Base-by-base conservation (phyloP, 129 eudicot species). In the Saposhnikovia divaricata region DNA sequence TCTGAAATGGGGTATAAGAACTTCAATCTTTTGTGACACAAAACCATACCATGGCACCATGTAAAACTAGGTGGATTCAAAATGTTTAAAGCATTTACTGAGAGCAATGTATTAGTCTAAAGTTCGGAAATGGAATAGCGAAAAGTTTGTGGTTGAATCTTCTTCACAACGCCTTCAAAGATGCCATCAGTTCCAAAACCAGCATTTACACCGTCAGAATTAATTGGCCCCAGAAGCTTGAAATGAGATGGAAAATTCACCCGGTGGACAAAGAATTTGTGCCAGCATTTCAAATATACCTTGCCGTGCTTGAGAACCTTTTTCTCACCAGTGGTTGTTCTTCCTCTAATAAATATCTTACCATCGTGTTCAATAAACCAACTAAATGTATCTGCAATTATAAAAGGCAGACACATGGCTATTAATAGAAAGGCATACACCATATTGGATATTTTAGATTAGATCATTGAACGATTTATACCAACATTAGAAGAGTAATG, bases 201-300 rank as follows among this genome's bases (percentile, higher is more conserved):
- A 3, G 84, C 86, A 40, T 80, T 69, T 5, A 92, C 42, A 50
- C 84, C 78, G 19, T 75, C 83, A 43, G 86, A 85, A 83, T 86
- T 89, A 46, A 92, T 86, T 10, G 84, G 87, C 2, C 83, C 89
- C 0, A 86, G 90, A 25, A 89, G 71, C 87, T 34, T 85, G 86
- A 76, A 92, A 92, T 18, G 87, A 84, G 81, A 90, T 77, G 47
- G 91, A 85, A 51, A 92, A 92, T 55, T 86, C 87, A 0, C 96
- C 97, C 3, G 95, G 86, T 23, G 93, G 90, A 61, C 97, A 87
- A 37, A 90, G 86, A 72, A 87, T 90, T 48, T 81, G 91, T 23
- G 97, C 82, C 65, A 73, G 95, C 97, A 92, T 92, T 77, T 85
- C 87, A 55, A 92, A 92, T 12, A n/a, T n/a, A 80, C 87, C 90